Conservation (phyloP, 2,329 filamentous ascomycete species). For the Trichoderma semiorbis region DNA sequence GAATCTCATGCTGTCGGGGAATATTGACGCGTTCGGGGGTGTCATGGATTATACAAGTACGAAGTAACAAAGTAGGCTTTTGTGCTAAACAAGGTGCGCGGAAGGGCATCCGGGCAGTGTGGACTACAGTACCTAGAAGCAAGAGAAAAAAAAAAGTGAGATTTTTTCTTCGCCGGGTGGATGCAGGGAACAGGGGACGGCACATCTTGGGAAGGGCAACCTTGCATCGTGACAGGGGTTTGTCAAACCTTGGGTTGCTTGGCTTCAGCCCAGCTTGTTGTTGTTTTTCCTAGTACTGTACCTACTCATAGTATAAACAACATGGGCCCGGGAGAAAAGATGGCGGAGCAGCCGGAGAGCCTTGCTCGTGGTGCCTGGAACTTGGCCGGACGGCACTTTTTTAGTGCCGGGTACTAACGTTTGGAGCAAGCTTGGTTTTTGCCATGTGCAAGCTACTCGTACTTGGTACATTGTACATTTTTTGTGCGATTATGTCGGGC, state of each 20-base stretch:
- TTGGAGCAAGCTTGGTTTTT: not conserved
- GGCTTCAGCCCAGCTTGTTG: slow-evolving; percentile 15
- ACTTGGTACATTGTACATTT: not conserved
- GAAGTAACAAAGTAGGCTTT: not conserved
- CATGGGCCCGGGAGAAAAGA: not conserved
- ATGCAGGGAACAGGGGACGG: slow-evolving; percentile 18
- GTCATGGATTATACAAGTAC: not conserved
- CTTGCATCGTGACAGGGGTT: slow-evolving; percentile 16
- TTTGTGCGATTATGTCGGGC: not conserved
- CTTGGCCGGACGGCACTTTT: not conserved
- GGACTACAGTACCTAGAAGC: not conserved
- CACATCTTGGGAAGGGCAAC: slow-evolving; percentile 16
- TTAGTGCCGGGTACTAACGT: not conserved
- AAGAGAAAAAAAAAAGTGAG: not conserved
- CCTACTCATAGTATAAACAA: not conserved
- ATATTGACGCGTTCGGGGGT: slow-evolving; percentile 1
- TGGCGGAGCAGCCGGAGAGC: not conserved
- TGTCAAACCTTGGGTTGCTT: slow-evolving; percentile 2
- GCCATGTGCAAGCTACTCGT: not conserved
- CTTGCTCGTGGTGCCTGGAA: not conserved
- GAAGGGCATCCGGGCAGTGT: slow-evolving; percentile 11
- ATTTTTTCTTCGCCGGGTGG: slow-evolving; percentile 10
- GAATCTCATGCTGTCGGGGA: slow-evolving; percentile 9
- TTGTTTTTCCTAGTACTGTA: not conserved
- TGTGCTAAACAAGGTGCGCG: slow-evolving; percentile 6